Base-by-base conservation (phyloP, 225 moss, liverwort and hornwort species). In the Takakia lepidozioides region DNA sequence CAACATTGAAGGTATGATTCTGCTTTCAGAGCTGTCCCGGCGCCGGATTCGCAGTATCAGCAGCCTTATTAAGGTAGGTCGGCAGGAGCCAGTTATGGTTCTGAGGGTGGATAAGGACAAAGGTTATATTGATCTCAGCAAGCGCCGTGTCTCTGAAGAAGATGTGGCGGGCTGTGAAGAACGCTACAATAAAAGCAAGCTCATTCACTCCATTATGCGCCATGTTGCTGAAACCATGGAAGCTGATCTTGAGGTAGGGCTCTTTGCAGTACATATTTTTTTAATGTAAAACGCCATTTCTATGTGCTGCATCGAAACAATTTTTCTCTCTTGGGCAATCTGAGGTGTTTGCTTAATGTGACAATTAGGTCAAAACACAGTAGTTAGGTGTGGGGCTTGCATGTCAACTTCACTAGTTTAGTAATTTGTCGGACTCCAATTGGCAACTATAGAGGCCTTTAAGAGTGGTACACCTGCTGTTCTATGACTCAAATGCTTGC, bases 221-320 rank as follows among this genome's bases (percentile, higher is more conserved):
- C 93, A 93, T 55, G 93, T 88, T 49, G 88, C 88, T 4, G 93
- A 93, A 32, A 93, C 93, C 1, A 88, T 88, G 93, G 93, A 93
- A 21, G 88, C 85, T 46, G 93, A 93, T 76, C 73, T 93, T 67
- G 93, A 93, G 92, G 86, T 90, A 72, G 1, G 27, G 4, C 32
- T 32, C 10, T 32, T 32, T 6, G 32, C n/a, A n/a, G n/a, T n/a
- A n/a, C n/a, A n/a, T n/a, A n/a, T n/a, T n/a, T n/a, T n/a, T n/a
- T n/a, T n/a, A n/a, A n/a, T n/a, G n/a, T n/a, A n/a, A n/a, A n/a
- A n/a, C n/a, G n/a, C n/a, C n/a, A n/a, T n/a, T n/a, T n/a, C n/a
- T n/a, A n/a, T n/a, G n/a, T n/a, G n/a, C n/a, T n/a, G n/a, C n/a
- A n/a, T n/a, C n/a, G n/a, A n/a, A n/a, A n/a, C n/a, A n/a, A n/a